Base-by-base conservation (phyloP, 768 basidiomycete genomes). In the Boletus huronensis region DNA sequence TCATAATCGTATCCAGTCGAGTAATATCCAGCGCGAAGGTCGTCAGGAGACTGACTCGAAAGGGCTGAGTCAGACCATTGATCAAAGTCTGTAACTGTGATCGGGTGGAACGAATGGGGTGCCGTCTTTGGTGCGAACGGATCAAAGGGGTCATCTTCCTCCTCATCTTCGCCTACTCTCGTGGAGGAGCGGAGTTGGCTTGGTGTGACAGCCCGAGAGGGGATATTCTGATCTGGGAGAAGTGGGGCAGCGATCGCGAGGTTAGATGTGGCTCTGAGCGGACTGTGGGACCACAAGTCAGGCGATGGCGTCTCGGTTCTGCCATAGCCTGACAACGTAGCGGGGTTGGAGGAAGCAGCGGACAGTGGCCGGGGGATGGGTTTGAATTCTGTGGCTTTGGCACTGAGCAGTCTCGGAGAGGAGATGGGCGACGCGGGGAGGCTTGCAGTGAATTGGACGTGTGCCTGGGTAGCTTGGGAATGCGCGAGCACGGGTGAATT, bases 231-330 rank as follows among this genome's bases (percentile, higher is more conserved):
- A 57, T 92, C 90, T 44, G 90, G 88, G 42, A 93, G 79, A 23
- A 97, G 77, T 5, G 94, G 94, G 0, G 92, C 89, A 8, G 93
- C 93, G 56, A 96, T 94, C 34, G 93, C 93, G 9, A 97, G 80
- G 66, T 93, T 96, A 14, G 89, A 89, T 1, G 85, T 82, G 0
- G 84, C 83, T 56, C 89, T 79, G 31, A 79, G 79, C 38, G 81
- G 82, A 52, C 68, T 73, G 68, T 90, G 90, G 3, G 90, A 83
- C 93, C 93, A 96, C 50, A 93, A 69, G 75, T 95, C 93, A 13
- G 90, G 90, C 7, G 90, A 90, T n/a, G 90, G 87, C 1, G 90
- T 91, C 55, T 92, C 89, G 9, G 83, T 82, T 40, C 90, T 78
- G 16, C 66, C 59, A 70, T 73, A 74, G 45, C 73, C 43, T 55